Base-by-base conservation (phyloP, 441 rosid species). In the Syzygium syzygioides region DNA sequence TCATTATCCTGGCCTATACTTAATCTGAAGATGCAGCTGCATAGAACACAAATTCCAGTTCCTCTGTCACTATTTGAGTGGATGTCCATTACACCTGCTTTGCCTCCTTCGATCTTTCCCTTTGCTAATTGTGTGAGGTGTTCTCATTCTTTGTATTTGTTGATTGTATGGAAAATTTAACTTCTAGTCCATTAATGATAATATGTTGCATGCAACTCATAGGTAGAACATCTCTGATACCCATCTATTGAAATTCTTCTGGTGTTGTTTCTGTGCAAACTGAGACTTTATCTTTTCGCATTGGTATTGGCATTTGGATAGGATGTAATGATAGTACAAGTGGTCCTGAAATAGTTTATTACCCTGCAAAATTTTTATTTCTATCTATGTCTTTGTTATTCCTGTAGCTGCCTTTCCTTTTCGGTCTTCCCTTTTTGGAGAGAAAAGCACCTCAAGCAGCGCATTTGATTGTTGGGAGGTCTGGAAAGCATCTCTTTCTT, bases 361-460 rank as follows among this genome's bases (percentile, higher is more conserved):
- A 62, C 32, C 26, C 52, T 84, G 86, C 66, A 23, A 76, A 76
- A 76, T 25, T 76, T n/a, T 76, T 76, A 76, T 76, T 3, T 41
- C 53, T 23, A 41, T 41, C 52, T 41, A 25, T 41, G 32, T 50
- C 68, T 32, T 87, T 53, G 90, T 91, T 88, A 52, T 55, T 92
- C 56, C 34, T 79, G 86, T 94, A 96, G 99, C 94, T 96, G 86
- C 99, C 99, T 32, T 86, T 97, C 90, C 97, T 96, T 54, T 96
- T 98, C 87, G 99, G 98, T 89, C 95, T 96, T 89, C 94, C 97
- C 66, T 96, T 96, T 93, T 98, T 97, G 41, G 99, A 97, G 93
- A 94, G 94, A 88, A 93, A 94, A 89, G 99, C 98, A 62, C 93
- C 98, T 90, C 95, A 95, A 92, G 93, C 98, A 66, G 98, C 99